Evolutionary conservation across 2,329 filamentous ascomycete genomes (phyloP), one percentile per base, ranked within the genome.

Genomic region (Paecilomyces dactylethromorphus): DNA sequence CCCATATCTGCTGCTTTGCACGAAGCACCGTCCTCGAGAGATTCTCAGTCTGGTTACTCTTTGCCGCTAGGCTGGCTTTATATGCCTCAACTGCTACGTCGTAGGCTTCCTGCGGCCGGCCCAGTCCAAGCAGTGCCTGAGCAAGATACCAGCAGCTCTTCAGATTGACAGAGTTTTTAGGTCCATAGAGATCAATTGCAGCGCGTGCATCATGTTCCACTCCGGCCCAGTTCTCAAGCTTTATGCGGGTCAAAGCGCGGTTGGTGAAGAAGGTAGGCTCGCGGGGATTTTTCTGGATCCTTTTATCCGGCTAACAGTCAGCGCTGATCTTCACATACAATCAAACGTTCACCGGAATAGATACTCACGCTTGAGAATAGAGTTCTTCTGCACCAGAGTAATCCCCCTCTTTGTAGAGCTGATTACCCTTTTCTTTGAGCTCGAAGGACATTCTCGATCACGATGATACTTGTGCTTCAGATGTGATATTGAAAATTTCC

Each of bases 191-290:
- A 60, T 85, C 81, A 55, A 97, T 87, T 63, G 89, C 91, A 56
- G 85, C 80, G 56, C 87, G 76, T 70, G 92, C 93, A 74, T 97
- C 92, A 60, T 85, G 79, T 63, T 94, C 87, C 54, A 88, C 91
- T 10, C 82, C 86, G 31, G 90, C 83, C 84, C 88, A 95, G 66
- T 85, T 80, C 60, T 82, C 77, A 22, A 96, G 82, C 75, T 89
- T 90, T 59, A 94, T 80, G 49, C 92, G 85, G 3, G 89, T 87
- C 76, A 96, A 89, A 56, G 92, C 90, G 57, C 92, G 90, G 76
- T 97, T 97, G 45, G 91, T 93, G 76, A 92, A 97, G 55, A 96
- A 83, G 31, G 88, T 81, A 1, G 89, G 85, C 70, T 96, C 94
- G 58, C 80, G 82, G 3, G 89, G 83, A 74, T 96, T 90, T 70